Conservation (phyloP, 2,329 filamentous ascomycete species). For the Cucurbitaria berberidis region DNA sequence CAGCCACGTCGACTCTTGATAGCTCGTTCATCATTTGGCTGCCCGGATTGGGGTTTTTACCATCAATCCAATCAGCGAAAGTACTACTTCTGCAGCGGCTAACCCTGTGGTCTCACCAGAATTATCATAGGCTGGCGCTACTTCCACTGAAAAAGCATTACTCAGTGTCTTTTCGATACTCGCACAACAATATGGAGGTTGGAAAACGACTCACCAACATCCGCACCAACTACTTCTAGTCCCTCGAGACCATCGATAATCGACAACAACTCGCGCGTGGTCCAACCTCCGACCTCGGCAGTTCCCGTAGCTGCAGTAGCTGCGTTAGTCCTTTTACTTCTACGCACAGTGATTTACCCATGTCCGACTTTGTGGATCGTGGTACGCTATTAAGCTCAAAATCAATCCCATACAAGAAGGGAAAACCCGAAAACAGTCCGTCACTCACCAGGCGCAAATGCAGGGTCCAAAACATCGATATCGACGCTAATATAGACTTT, state of each 20-base stretch:
- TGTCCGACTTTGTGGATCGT: not conserved
- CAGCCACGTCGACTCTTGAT: too few species aligned
- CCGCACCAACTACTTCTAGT: conserved; percentile 64
- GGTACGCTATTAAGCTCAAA: not conserved
- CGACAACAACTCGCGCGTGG: conserved; percentile 63
- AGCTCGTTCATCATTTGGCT: not conserved
- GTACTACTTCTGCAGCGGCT: conserved; percentile 61
- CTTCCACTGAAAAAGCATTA: conserved; percentile 56
- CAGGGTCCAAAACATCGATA: conserved; percentile 64
- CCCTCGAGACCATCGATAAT: conserved; percentile 65
- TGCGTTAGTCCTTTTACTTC: conserved; percentile 1
- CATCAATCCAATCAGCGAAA: conserved; percentile 58
- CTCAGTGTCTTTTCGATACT: conserved; percentile 6
- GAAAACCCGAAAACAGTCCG: too few species aligned
- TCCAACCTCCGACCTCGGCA: conserved; percentile 67
- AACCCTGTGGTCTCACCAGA: conserved; percentile 64
- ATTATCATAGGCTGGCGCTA: conserved; percentile 67
- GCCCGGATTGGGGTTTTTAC: conserved; percentile 49
- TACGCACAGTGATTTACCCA: not conserved
- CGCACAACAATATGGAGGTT: not conserved
- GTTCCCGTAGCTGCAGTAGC: conserved; percentile 59
- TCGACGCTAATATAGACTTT: conserved; percentile 64
- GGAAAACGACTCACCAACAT: conserved; percentile 54
- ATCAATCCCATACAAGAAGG: not conserved
- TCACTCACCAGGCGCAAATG: conserved; percentile 58